Conservation (phyloP, 2,329 filamentous ascomycete species). For the Stachybotrys elegans region DNA sequence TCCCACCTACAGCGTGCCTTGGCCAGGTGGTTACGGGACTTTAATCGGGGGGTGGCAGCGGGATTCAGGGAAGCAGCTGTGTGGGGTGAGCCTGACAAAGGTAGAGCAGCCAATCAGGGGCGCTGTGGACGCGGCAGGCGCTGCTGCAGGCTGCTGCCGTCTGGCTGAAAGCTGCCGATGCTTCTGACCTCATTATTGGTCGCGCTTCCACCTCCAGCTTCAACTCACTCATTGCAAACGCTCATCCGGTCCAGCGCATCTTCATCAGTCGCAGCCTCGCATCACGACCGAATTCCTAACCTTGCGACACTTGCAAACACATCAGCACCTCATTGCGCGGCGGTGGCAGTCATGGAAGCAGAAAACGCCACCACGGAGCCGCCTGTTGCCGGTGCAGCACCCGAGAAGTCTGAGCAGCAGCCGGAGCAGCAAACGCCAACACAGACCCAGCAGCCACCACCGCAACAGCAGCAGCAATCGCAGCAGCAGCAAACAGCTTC, state of each 20-base stretch:
- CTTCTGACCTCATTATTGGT: constrained; percentile 4
- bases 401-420: background rate
- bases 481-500: constrained; percentile 11
- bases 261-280: too few relatives aligned
- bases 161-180: too few relatives aligned
- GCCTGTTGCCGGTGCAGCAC: constrained; percentile 12
- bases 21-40: too few relatives aligned
- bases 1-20: too few relatives aligned
- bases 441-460: constrained; percentile 12
- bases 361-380: constrained; percentile 13
- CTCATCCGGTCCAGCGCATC: too few relatives aligned
- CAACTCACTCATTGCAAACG: too few relatives aligned
- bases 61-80: background rate
- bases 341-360: constrained; percentile 19
- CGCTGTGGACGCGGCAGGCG: background rate
- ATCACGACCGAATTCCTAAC: too few relatives aligned
- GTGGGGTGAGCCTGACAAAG: background rate
- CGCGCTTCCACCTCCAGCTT: too few relatives aligned
- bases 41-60: background rate
- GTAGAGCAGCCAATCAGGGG: constrained; percentile 1
- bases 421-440: background rate
- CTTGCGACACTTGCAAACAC: too few relatives aligned
- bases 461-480: constrained; percentile 8
- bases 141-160: background rate
- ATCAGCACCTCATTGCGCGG: too few relatives aligned